phyloP scores from a whole-genome alignment of 2,329 filamentous ascomycete genomes.

The Epicoccum sorghinum region DNA sequence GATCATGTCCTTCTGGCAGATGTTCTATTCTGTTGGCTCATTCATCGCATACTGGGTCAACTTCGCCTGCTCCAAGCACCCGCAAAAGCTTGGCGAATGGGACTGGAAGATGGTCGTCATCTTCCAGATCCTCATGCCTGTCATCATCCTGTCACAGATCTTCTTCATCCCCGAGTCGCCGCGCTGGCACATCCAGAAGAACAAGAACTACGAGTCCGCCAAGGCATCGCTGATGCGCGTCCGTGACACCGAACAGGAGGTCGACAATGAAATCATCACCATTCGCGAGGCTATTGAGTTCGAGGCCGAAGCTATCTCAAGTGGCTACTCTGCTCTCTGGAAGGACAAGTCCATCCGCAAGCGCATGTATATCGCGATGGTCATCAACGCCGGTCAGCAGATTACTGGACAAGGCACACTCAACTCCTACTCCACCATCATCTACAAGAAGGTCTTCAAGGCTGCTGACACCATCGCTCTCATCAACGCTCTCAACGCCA shows the following conservation, averaged over 20 bases:
- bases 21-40: conserved; percentile 69
- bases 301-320: conserved; percentile 71
- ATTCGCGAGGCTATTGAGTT: conserved; percentile 74
- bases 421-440: conserved; percentile 74
- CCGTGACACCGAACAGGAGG: conserved; percentile 67
- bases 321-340: conserved; percentile 69
- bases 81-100: conserved; percentile 67
- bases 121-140: conserved; percentile 72
- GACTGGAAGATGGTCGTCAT: conserved; percentile 76
- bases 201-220: conserved; percentile 65
- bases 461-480: conserved; percentile 64
- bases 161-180: conserved; percentile 70
- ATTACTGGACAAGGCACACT: conserved; percentile 74
- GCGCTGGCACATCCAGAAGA: conserved; percentile 70
- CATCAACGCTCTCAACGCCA: conserved; percentile 77
- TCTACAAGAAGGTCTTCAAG: conserved; percentile 74
- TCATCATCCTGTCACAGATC: conserved; percentile 65
- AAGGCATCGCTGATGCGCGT: conserved; percentile 63
- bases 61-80: conserved; percentile 65
- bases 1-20: conserved; percentile 73
- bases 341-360: conserved; percentile 72
- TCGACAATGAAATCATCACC: conserved; percentile 68
- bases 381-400: conserved; percentile 74
- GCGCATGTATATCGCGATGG: conserved; percentile 67
- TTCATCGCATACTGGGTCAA: conserved; percentile 70